Evolutionary conservation across 1,284 basidiomycete species (phyloP), one percentile per base, ranked within the genome.

Genomic region (Malassezia sympodialis): DNA sequence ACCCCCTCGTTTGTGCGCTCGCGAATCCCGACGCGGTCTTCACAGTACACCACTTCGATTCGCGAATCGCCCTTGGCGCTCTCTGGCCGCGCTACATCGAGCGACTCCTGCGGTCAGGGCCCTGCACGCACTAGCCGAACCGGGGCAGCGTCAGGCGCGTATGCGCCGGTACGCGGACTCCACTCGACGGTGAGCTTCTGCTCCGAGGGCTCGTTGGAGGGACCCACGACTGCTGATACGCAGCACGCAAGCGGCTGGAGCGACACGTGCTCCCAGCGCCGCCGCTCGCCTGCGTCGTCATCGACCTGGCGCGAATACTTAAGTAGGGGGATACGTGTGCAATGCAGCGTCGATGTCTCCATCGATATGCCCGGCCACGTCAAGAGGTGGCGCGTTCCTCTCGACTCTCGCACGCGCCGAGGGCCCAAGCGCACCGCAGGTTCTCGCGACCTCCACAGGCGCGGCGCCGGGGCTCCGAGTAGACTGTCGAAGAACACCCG

Each of bases 231-330:
- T 21, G 21, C 19, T 3, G 37, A 39, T 2, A 39, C 37, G 17
- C 52, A 35, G 21, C 52, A 53, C 39, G n/a, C 35, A 7, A 57
- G 55, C 24, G 50, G 37, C 27, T 57, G 55, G 3, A 57, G n/a
- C 11, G 50, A 47, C 3, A 57, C 26, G 34, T 57, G 55, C 19
- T 51, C 49, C 55, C 55, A 57, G n/a, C 23, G 19, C 30, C 37
- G 37, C n/a, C 5, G 37, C 15, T 5, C 19, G 4, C 37, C 37
- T 6, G 19, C 10, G 7, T 21, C 37, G 4, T 21, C 37, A 15
- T 39, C 19, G 17, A 39, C 37, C 37, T 39, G 37, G 4, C 37
- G 37, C 19, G 37, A 39, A 8, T 39, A 39, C 12, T 39, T 39
- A 3, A 39, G 37, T 21, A 39, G 10, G 3, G n/a, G 37, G 15